phyloP scores from a whole-genome alignment of 2,329 filamentous ascomycete genomes.

The Elsinoe perseae region DNA sequence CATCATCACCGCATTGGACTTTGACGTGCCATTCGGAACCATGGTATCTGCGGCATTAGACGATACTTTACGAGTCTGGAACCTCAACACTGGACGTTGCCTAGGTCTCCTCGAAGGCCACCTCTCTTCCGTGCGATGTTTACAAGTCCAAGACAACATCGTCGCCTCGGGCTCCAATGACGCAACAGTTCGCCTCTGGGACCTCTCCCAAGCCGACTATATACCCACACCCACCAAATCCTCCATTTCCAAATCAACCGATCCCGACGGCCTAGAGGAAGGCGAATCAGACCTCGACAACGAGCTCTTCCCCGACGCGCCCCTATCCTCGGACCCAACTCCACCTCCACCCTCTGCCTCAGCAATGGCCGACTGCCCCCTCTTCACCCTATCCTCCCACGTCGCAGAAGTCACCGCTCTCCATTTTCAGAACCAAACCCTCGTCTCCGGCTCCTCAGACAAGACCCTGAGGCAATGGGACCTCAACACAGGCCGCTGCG shows the following conservation, averaged over 20 bases:
- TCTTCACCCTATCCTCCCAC: constrained; percentile 85
- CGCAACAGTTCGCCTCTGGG: constrained; percentile 90
- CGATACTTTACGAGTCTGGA: constrained; percentile 92
- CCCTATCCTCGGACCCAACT: constrained; percentile 19
- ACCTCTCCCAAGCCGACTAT: constrained; percentile 81
- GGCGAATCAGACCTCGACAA: constrained; percentile 19
- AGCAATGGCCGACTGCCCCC: constrained; percentile 78
- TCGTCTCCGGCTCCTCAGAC: constrained; percentile 93
- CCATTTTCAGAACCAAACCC: constrained; percentile 78
- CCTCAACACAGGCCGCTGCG: constrained; percentile 89
- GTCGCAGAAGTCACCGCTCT: constrained; percentile 91
- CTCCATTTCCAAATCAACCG: constrained; percentile 32
- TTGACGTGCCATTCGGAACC: constrained; percentile 93
- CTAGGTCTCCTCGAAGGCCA: constrained; percentile 90
- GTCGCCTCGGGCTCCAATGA: constrained; percentile 92
- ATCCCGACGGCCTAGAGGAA: constrained; percentile 47
- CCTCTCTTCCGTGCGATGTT: constrained; percentile 80
- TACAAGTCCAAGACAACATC: constrained; percentile 94
- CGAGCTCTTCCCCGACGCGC: constrained; percentile 25
- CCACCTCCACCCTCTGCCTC: constrained; percentile 58
- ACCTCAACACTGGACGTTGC: constrained; percentile 85
- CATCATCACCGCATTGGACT: constrained; percentile 81
- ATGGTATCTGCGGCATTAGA: constrained; percentile 89
- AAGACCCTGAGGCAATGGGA: constrained; percentile 98
- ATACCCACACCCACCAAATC: constrained; percentile 51